Conservation (phyloP, 306 rosid genomes). For the peach (Prunus persica) region Prunus_persica_NCBIv2 NC_034014.1:22498501-22499000, state of each 20-base stretch:
- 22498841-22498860: neutral
- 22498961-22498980: slow-evolving; percentile 39
- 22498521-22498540: too few species aligned
- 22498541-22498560: too few species aligned
- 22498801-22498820: neutral
- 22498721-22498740: neutral
- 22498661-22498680: too few species aligned
- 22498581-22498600: too few species aligned
- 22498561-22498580: too few species aligned
- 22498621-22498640: too few species aligned
- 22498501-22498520: too few species aligned
- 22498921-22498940: slow-evolving; percentile 28
- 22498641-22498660: too few species aligned
- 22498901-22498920: neutral
- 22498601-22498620: too few species aligned
- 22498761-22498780: neutral
- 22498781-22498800: too few species aligned
- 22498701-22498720: too few species aligned
- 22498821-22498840: neutral
- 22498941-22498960: slow-evolving; percentile 34
- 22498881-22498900: neutral
- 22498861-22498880: neutral
- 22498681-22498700: too few species aligned
- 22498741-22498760: neutral
- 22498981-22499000: slow-evolving; percentile 50